Evolutionary conservation across 192 early-diverging fungal genomes (phyloP).

Genomic region (Gonapodya sp.): DNA sequence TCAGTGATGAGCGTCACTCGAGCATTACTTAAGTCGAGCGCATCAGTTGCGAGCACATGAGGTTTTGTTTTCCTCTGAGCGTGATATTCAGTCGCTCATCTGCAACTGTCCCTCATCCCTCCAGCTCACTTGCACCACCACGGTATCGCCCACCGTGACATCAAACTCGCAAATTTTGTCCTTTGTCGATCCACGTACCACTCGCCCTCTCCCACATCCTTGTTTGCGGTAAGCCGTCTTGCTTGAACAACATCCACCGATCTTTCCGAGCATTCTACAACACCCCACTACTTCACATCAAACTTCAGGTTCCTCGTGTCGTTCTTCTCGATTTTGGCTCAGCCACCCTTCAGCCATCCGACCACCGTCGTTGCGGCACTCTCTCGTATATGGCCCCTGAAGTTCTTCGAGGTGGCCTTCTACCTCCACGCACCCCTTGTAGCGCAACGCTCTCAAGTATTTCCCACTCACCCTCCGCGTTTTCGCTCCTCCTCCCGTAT

Average conservation of each 20-base stretch:
- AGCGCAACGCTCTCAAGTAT: neutral
- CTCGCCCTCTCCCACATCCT: neutral
- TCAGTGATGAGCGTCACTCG: too few species aligned
- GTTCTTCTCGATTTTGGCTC: conserved; percentile 5
- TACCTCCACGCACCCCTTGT: neutral
- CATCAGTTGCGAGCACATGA: too few species aligned
- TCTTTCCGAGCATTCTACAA: too few species aligned
- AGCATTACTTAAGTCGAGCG: too few species aligned
- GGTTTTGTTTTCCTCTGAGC: neutral
- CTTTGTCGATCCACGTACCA: neutral
- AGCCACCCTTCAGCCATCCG: neutral
- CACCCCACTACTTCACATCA: too few species aligned
- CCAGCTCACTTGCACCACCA: conserved; percentile 7
- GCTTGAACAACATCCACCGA: too few species aligned
- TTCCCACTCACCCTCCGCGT: neutral
- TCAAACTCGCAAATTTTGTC: conserved; percentile 3
- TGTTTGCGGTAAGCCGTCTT: too few species aligned
- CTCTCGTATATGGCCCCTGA: conserved; percentile 4
- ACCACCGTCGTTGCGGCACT: neutral
- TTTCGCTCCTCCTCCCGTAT: neutral
- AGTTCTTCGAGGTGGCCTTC: neutral
- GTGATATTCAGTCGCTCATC: neutral
- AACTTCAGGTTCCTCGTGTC: neutral
- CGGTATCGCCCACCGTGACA: conserved; percentile 4
- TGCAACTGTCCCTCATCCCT: neutral